Evolutionary conservation across 2,329 filamentous ascomycete species (phyloP), one percentile per base, ranked within the genome.

Genomic region (Microdochium bolleyi): DNA sequence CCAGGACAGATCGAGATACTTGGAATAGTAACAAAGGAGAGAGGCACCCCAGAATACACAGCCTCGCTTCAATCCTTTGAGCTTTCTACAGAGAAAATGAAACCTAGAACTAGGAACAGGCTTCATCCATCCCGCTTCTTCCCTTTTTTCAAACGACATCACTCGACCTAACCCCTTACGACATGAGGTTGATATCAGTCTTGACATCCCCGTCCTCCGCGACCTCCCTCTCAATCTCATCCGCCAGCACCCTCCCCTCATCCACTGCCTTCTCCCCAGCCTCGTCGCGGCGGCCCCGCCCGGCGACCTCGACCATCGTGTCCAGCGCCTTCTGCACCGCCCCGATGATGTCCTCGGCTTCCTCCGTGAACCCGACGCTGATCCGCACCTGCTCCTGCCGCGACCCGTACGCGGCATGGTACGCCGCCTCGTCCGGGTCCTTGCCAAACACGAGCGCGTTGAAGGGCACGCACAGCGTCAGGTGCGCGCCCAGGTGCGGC

Each of bases 401-500:
- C 2, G 72, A 59, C 0, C 73, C 76, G 34, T 70, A 69, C 3
- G 56, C 56, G 1, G 66, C 64, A 56, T 74, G 66, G n/a, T 68
- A 66, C 41, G 41, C 41, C 41, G 41, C 41, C 27, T 60, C 66
- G 3, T 62, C 64, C 50, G 71, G 65, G 10, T 70, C 67, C 52
- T 68, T 71, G 3, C 69, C 67, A 56, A 72, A 77, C 2, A 72
- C 62, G n/a, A 70, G 58, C 55, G 72, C 68, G 53, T 72, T 75
- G 57, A 78, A 80, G 0, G 75, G 67, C 32, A 79, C 55, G 27
- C 70, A 70, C 2, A 83, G 64, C 10, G 77, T 80, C 51, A 73
- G 64, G 56, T 77, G 76, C 0, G 76, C 79, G 1, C 77, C 79
- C 0, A 83, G 65, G 57, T 81, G 77, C 1, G 79, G 78, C 0